These are phyloP conservation scores for Lentinula edodes DNA, from an alignment of 768 basidiomycete species.

Conservation along the genomic window DNA sequence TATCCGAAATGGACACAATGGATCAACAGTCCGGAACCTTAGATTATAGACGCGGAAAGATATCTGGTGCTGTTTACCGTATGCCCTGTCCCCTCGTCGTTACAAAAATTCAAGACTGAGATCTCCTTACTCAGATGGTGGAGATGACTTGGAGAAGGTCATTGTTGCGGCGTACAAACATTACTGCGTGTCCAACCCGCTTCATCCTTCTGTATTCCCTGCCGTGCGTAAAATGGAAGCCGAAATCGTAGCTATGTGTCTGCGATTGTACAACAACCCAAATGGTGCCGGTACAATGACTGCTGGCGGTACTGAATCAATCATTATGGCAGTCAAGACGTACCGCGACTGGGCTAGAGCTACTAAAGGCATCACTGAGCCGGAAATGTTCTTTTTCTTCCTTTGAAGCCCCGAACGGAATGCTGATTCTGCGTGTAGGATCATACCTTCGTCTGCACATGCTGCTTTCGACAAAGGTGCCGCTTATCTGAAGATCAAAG, in stretches of 20 bases:
- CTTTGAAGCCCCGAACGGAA: too few species aligned
- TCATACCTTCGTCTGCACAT: conserved; percentile 81
- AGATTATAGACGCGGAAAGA: conserved; percentile 65
- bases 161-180: conserved; percentile 77
- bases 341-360: conserved; percentile 88
- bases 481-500: conserved; percentile 83
- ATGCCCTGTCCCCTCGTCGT: conserved; percentile 18
- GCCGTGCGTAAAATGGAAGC: conserved; percentile 96
- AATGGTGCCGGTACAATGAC: conserved; percentile 90
- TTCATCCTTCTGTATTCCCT: conserved; percentile 93
- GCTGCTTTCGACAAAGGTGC: conserved; percentile 95
- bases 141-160: conserved; percentile 72
- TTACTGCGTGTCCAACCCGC: conserved; percentile 83
- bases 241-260: conserved; percentile 85
- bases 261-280: conserved; percentile 81
- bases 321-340: conserved; percentile 92
- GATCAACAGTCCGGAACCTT: conserved; percentile 48
- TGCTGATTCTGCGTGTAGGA: conserved; percentile 33
- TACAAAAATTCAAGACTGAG: not conserved
- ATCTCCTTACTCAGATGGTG: conserved; percentile 54
- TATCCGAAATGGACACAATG: conserved; percentile 77
- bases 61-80: conserved; percentile 88
- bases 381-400: conserved; percentile 67
- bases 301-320: conserved; percentile 93
- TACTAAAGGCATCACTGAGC: conserved; percentile 83